phyloP scores from a whole-genome alignment of 2,329 filamentous ascomycete species.

The Colletotrichum liaoningense region DNA sequence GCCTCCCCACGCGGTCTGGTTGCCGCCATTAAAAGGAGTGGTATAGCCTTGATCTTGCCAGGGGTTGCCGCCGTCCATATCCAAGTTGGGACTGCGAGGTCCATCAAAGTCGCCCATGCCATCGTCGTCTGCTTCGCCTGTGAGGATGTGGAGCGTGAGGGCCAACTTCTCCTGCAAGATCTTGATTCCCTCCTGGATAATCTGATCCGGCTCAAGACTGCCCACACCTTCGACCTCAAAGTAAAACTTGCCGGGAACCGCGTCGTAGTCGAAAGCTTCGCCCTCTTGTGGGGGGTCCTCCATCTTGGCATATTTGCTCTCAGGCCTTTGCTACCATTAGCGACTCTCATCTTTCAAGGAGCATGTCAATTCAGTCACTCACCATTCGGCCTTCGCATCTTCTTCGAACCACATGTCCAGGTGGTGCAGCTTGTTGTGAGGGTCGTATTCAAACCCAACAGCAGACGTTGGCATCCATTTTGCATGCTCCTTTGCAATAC shows the following conservation, averaged over 20 bases:
- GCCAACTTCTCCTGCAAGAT: slow-evolving; percentile 93
- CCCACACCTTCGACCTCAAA: slow-evolving; percentile 93
- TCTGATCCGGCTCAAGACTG: slow-evolving; percentile 87
- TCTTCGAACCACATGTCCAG: slow-evolving; percentile 95
- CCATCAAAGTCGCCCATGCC: slow-evolving; percentile 72
- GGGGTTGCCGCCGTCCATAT: slow-evolving; percentile 66
- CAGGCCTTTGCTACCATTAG: slow-evolving; percentile 70
- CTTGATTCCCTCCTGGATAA: slow-evolving; percentile 89
- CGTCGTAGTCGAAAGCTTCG: slow-evolving; percentile 91
- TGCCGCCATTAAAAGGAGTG: slow-evolving; percentile 72
- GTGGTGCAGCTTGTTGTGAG: slow-evolving; percentile 94
- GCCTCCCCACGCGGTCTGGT: slow-evolving; percentile 74
- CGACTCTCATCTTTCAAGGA: background rate
- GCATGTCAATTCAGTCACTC: slow-evolving; percentile 47
- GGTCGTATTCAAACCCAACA: slow-evolving; percentile 97
- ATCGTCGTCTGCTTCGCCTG: slow-evolving; percentile 64
- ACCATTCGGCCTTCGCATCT: slow-evolving; percentile 87
- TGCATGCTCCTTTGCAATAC: slow-evolving; percentile 97
- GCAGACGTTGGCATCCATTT: slow-evolving; percentile 97
- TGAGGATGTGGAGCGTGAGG: slow-evolving; percentile 75
- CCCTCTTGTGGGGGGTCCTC: slow-evolving; percentile 85
- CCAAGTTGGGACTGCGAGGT: slow-evolving; percentile 73
- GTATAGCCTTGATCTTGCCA: slow-evolving; percentile 76
- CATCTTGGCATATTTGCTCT: slow-evolving; percentile 81
- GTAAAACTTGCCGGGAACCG: slow-evolving; percentile 87